A percentile compares a stretch with the other conserved stretches of the same genome.
These are phyloP conservation scores for Diplogelasinospora grovesii DNA, from an alignment of 495 filamentous ascomycete species.

Conservation along the genomic window DNA sequence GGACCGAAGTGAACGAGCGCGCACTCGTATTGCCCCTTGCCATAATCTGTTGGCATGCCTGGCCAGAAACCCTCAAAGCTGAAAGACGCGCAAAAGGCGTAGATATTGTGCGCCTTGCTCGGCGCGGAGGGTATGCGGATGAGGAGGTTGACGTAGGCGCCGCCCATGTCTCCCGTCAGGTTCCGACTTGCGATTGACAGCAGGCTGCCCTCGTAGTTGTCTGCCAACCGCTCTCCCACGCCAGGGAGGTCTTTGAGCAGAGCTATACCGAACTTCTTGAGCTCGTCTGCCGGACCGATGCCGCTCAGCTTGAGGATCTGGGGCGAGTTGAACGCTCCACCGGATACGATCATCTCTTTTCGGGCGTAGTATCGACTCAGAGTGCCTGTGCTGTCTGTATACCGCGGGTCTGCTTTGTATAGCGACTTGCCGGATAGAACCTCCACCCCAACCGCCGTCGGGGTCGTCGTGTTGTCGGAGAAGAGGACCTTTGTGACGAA, in stretches of 20 bases:
- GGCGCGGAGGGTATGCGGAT: slow-evolving; percentile 22
- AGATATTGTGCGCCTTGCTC: slow-evolving; percentile 16
- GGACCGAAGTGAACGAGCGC: slow-evolving; percentile 22
- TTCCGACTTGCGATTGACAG: slow-evolving; percentile 16
- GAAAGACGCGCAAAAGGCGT: slow-evolving; percentile 19
- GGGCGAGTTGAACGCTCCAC: slow-evolving; percentile 51
- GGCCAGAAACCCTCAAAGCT: slow-evolving; percentile 34
- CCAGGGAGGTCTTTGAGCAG: slow-evolving; percentile 43
- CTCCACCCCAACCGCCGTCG: slow-evolving; percentile 26
- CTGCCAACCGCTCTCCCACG: slow-evolving; percentile 50
- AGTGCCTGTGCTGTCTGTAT: slow-evolving; percentile 16
- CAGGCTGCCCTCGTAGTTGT: slow-evolving; percentile 41
- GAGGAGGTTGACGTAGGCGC: slow-evolving; percentile 18
- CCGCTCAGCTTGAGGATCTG: slow-evolving; percentile 51
- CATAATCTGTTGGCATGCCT: slow-evolving; percentile 30
- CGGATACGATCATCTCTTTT: slow-evolving; percentile 47
- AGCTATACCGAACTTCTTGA: slow-evolving; percentile 41
- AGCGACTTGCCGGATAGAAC: slow-evolving; percentile 28
- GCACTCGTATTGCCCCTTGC: slow-evolving; percentile 21
- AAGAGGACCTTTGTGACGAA: slow-evolving; percentile 33
- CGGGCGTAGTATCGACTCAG: slow-evolving; percentile 15
- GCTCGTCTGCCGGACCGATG: slow-evolving; percentile 45
- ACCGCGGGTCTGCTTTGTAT: slow-evolving; percentile 36
- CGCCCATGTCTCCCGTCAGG: slow-evolving; percentile 10
- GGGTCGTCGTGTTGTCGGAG: slow-evolving; percentile 12